Percentiles rank a stretch among this genome's conserved stretches.
These are phyloP conservation scores for Tetradesmus lagerheimii DNA, from an alignment of 139 green algal genomes.

Conservation along the genomic window DNA sequence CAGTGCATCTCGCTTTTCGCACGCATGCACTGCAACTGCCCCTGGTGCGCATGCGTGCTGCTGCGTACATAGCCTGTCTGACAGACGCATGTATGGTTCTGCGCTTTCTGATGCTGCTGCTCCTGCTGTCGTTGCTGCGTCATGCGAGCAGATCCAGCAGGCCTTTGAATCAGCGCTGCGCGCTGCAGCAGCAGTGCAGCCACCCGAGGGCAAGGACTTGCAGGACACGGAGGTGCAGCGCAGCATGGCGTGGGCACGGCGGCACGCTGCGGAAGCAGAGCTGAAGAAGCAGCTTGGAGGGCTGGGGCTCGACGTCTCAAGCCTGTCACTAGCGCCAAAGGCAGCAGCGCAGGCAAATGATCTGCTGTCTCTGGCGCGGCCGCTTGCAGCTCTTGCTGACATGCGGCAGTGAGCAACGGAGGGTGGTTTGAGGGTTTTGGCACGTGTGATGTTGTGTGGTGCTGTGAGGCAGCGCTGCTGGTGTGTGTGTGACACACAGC, in stretches of 20 bases:
- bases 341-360: neutral
- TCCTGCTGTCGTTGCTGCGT: neutral
- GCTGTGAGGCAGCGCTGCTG: neutral
- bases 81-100: neutral
- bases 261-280: constrained; percentile 23
- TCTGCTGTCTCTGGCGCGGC: constrained; percentile 30
- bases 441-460: neutral
- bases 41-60: neutral
- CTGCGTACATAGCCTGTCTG: neutral
- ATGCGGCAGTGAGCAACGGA: neutral
- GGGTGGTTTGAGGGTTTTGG: neutral
- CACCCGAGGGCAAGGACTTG: neutral
- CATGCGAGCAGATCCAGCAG: constrained; percentile 14
- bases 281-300: constrained; percentile 10
- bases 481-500: too few species aligned
- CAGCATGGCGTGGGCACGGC: constrained; percentile 7
- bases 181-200: constrained; percentile 27
- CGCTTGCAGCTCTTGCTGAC: neutral
- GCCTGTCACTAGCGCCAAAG: neutral
- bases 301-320: constrained; percentile 12
- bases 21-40: neutral
- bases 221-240: constrained; percentile 11
- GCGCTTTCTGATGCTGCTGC: neutral
- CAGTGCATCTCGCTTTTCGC: too few species aligned
- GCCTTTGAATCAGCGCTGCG: constrained; percentile 35